Percentiles rank a stretch among this genome's conserved stretches.
Evolutionary conservation across 805 yeast species (phyloP).

Genomic region (Metschnikowia bowlesiae): DNA sequence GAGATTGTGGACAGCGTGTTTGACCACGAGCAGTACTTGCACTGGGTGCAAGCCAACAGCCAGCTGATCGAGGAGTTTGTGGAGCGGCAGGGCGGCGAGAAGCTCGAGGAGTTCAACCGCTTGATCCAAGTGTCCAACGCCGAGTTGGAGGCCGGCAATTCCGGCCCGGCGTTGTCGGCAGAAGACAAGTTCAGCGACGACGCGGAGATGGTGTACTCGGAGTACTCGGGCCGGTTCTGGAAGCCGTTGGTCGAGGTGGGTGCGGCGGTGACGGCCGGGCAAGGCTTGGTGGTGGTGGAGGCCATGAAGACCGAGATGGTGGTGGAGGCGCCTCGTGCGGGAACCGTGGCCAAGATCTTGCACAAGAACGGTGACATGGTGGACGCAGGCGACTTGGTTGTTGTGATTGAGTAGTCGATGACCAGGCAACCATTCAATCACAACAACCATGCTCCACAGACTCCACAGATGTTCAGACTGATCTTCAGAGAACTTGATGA

Average conservation of each 20-base stretch:
- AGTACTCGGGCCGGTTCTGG: conserved; percentile 97
- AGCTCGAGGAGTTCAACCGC: conserved; percentile 78
- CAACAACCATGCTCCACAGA: no score
- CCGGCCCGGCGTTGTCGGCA: conserved; percentile 41
- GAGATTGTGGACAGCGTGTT: conserved; percentile 74
- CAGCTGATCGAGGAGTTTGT: conserved; percentile 69
- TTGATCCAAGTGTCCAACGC: conserved; percentile 78
- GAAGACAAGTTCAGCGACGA: conserved; percentile 64
- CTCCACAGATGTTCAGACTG: no score
- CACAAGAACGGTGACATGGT: conserved; percentile 94
- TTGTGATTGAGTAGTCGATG: conserved; percentile 51
- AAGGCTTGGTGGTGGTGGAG: conserved; percentile 83
- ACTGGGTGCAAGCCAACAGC: conserved; percentile 72
- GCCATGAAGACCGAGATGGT: conserved; percentile 99
- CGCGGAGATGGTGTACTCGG: conserved; percentile 85
- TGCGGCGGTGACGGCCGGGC: conserved; percentile 66
- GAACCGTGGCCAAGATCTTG: conserved; percentile 66
- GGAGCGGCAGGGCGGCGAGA: conserved; percentile 69
- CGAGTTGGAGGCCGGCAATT: conserved; percentile 52
- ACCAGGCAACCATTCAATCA: no score
- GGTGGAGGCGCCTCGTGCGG: conserved; percentile 65
- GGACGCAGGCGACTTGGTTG: conserved; percentile 94
- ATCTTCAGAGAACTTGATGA: no score
- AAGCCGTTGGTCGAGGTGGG: conserved; percentile 80
- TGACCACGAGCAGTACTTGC: conserved; percentile 72